These are phyloP conservation scores for Schizochytrium sp. DNA, from an alignment of 108 stramenopile species.

Conservation along the genomic window DNA sequence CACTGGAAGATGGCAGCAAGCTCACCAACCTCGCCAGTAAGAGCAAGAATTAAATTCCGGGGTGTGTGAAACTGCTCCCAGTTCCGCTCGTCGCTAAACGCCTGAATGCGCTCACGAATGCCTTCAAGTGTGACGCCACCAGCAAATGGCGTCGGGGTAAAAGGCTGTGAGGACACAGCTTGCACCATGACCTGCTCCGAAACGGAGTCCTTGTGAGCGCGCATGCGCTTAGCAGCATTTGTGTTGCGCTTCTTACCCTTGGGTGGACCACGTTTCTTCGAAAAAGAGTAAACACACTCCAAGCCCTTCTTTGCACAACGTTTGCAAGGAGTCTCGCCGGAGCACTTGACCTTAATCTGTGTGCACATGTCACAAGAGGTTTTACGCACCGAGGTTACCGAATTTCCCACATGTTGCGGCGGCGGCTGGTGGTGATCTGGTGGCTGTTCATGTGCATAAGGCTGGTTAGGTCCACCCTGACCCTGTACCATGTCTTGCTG, in stretches of 20 bases:
- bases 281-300: conserved; percentile 50
- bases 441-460: background rate
- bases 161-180: background rate
- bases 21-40: conserved; percentile 91
- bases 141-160: conserved; percentile 20
- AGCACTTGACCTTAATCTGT: conserved; percentile 61
- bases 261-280: conserved; percentile 45
- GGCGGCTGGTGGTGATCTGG: background rate
- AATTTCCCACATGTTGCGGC: background rate
- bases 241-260: conserved; percentile 15
- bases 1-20: conserved; percentile 90
- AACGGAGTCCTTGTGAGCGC: background rate
- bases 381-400: conserved; percentile 20
- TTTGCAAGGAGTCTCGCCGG: conserved; percentile 45
- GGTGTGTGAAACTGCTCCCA: conserved; percentile 85
- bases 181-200: background rate
- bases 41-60: conserved; percentile 84
- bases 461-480: background rate
- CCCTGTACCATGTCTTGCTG: conserved; percentile 26
- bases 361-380: conserved; percentile 50
- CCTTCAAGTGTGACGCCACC: conserved; percentile 37
- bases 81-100: conserved; percentile 50
- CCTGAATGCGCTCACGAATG: conserved; percentile 10
- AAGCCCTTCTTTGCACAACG: conserved; percentile 50
- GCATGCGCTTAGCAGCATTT: background rate